A percentile compares a stretch with the other conserved stretches of the same genome.
Evolutionary conservation across 2,329 filamentous ascomycete species (phyloP).

Genomic region (Coleophoma crateriformis): DNA sequence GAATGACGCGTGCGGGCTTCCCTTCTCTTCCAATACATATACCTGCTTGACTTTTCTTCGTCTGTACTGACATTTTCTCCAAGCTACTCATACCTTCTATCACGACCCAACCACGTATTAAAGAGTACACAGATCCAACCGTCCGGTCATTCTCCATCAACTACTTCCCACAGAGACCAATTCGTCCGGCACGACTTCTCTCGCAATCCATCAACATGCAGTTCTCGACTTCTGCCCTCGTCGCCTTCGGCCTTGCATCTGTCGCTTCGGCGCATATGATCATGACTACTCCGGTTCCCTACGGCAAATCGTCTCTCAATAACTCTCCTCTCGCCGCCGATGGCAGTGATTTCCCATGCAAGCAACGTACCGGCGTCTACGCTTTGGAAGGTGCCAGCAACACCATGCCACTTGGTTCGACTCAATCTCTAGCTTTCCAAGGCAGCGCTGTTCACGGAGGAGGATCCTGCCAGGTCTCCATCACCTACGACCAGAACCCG

Average conservation of each 20-base stretch:
- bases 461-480: constrained; percentile 83
- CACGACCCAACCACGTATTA: too few species aligned
- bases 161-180: constrained; percentile 6
- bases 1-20: too few species aligned
- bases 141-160: not conserved
- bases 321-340: constrained; percentile 58
- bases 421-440: constrained; percentile 56
- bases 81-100: too few species aligned
- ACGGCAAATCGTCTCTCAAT: constrained; percentile 37
- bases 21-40: too few species aligned
- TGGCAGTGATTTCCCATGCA: constrained; percentile 80
- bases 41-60: too few species aligned
- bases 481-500: constrained; percentile 73
- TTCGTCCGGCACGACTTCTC: constrained; percentile 20
- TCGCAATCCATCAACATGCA: constrained; percentile 29
- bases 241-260: constrained; percentile 51
- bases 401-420: constrained; percentile 56
- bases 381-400: constrained; percentile 45
- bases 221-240: constrained; percentile 45
- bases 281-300: constrained; percentile 65
- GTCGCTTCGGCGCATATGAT: constrained; percentile 69
- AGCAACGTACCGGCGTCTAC: constrained; percentile 46
- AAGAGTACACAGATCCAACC: not conserved
- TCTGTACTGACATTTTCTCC: too few species aligned
- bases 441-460: constrained; percentile 81